Conservation (phyloP, 305 asterid genomes). For the Withania somnifera region DNA sequence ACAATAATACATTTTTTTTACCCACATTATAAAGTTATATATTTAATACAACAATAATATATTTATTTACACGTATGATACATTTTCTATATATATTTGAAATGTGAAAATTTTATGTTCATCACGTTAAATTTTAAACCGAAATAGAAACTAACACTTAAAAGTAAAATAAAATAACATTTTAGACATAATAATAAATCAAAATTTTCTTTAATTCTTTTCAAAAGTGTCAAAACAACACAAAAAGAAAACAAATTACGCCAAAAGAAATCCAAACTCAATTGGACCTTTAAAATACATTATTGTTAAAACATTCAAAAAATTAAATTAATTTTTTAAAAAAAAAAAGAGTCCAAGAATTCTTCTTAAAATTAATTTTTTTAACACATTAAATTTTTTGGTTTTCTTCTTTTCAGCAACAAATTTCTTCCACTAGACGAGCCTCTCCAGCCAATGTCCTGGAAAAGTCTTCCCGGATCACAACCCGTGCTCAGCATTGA, state of each 20-base stretch:
- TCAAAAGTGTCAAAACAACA: not conserved
- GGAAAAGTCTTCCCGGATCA: conserved; percentile 16
- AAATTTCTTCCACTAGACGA: conserved; percentile 19
- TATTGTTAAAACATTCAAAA: not conserved
- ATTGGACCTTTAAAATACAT: not conserved
- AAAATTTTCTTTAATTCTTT: no score
- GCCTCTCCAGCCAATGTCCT: conserved; percentile 16
- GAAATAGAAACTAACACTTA: no score
- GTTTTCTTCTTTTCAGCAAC: conserved; percentile 14
- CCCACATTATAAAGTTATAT: no score
- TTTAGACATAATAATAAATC: not conserved
- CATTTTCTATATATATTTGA: no score
- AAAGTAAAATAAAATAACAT: not conserved
- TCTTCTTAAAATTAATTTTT: no score
- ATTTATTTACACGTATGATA: no score
- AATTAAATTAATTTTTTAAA: not conserved
- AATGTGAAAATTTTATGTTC: no score
- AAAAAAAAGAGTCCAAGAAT: not conserved
- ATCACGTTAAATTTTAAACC: no score
- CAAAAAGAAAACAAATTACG: not conserved
- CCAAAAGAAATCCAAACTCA: not conserved
- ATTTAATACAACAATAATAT: no score
- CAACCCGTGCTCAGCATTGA: conserved; percentile 15
- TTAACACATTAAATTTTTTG: conserved; percentile 15
- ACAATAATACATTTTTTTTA: no score